Evolutionary conservation across 768 basidiomycete species (phyloP).

Genomic region (Gloeophyllum trabeum): DNA sequence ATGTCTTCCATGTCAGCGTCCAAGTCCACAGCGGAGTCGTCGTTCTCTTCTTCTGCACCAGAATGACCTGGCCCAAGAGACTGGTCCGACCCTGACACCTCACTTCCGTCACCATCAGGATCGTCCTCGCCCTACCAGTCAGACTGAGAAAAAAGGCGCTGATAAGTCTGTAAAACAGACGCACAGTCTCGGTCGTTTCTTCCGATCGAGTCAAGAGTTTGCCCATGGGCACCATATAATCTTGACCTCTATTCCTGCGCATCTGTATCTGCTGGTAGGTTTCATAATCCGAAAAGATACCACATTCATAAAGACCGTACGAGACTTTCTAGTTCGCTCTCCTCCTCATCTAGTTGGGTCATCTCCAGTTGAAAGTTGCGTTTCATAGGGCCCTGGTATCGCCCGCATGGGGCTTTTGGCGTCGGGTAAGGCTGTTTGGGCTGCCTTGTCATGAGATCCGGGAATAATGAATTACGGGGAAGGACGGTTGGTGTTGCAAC

Average conservation of each 20-base stretch:
- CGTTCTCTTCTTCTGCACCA: slow-evolving; percentile 25
- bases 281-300: too few species aligned
- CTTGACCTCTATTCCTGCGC: slow-evolving; percentile 47
- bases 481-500: slow-evolving; percentile 64
- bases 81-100: slow-evolving; percentile 24
- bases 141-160: neutral
- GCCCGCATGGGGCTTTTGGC: slow-evolving; percentile 39
- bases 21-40: slow-evolving; percentile 41
- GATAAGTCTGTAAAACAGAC: too few species aligned
- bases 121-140: slow-evolving; percentile 21
- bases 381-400: slow-evolving; percentile 46
- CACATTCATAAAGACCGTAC: too few species aligned
- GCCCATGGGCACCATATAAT: slow-evolving; percentile 65
- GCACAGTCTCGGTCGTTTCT: slow-evolving; percentile 72
- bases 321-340: slow-evolving; percentile 68
- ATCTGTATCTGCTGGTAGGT: neutral
- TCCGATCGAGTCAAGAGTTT: slow-evolving; percentile 64
- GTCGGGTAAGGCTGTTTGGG: slow-evolving; percentile 50
- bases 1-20: slow-evolving; percentile 56
- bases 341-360: slow-evolving; percentile 79
- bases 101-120: slow-evolving; percentile 30
- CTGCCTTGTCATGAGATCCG: slow-evolving; percentile 51
- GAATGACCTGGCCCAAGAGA: slow-evolving; percentile 20
- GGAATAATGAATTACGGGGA: slow-evolving; percentile 50
- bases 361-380: slow-evolving; percentile 68